Conservation (phyloP, 306 rosid species). For the Cajanus cajan region DNA sequence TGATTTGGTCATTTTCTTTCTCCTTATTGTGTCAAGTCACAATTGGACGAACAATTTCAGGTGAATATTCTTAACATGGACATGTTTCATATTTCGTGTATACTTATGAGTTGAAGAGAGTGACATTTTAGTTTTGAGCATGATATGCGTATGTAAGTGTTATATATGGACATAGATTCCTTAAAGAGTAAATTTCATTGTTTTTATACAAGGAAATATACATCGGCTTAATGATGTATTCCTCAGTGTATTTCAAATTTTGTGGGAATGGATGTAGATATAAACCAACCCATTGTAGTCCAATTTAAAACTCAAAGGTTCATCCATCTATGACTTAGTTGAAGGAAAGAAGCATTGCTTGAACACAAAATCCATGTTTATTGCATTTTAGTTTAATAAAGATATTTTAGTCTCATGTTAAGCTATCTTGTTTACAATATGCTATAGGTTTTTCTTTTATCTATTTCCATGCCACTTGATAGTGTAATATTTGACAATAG, state of each 20-base stretch:
- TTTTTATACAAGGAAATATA: background rate
- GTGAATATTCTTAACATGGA: background rate
- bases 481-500: too few relatives aligned
- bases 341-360: too few relatives aligned
- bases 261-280: background rate
- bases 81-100: background rate
- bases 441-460: too few relatives aligned
- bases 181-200: background rate
- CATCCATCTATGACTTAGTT: too few relatives aligned
- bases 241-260: background rate
- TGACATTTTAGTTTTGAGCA: background rate
- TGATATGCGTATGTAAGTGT: background rate
- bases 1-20: background rate
- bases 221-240: background rate
- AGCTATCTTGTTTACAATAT: too few relatives aligned
- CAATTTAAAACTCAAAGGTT: too few relatives aligned
- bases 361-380: too few relatives aligned
- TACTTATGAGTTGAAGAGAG: background rate
- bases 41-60: background rate
- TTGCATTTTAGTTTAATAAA: too few relatives aligned
- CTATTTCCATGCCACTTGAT: too few relatives aligned
- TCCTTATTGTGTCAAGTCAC: background rate
- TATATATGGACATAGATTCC: background rate
- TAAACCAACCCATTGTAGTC: too few relatives aligned
- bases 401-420: too few relatives aligned